Evolutionary conservation across 2,329 filamentous ascomycete genomes (phyloP), one percentile per base, ranked within the genome.

Genomic region (Ceratocystis cubensis): DNA sequence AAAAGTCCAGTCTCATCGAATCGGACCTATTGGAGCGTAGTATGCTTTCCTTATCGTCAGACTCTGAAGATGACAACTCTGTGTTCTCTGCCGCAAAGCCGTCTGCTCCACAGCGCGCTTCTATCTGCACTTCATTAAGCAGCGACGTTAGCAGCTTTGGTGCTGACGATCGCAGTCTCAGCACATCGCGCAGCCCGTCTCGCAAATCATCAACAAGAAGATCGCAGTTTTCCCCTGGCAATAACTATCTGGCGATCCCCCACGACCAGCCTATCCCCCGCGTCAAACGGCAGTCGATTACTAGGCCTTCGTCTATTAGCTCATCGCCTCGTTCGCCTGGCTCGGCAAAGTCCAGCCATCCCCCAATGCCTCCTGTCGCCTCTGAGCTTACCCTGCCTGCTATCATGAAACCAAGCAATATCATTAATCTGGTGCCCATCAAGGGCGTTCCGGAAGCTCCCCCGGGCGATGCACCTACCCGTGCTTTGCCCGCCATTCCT

Each of bases 1-100:
- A 67, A n/a, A 72, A 70, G 62, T 75, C 76, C 8, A 82, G 81
- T 70, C 73, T 82, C 17, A 72, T 78, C 5, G 79, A 80, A 45
- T 76, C 80, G 1, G 81, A 85, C 68, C 74, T 84, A 5, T 76
- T 81, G 53, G 77, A 81, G 64, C 82, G 77, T 67, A 84, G 82
- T 68, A 77, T 85, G 0, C 73, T 85, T 15, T 81, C 82, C 1
- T 76, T 85, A 0, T 84, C 82, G 1, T 84, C 82, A 0, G 82
- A 84, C 68, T 84, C 82, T 0, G 82, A 84, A 66, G 80, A 81
- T 4, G 78, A 79, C 33, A 77, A 75, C 30, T 71, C 66, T 22
- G 50, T 68, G 5, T 68, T 68, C 33, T 65, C 64, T 33, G 64
- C 63, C 1, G 46, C 66, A n/a, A 68, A 68, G 20, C 53, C 64